A percentile compares a stretch with the other conserved stretches of the same genome.
phyloP scores from a whole-genome alignment of 2,329 filamentous ascomycete species.

The Calonectria multiphialidica region DNA sequence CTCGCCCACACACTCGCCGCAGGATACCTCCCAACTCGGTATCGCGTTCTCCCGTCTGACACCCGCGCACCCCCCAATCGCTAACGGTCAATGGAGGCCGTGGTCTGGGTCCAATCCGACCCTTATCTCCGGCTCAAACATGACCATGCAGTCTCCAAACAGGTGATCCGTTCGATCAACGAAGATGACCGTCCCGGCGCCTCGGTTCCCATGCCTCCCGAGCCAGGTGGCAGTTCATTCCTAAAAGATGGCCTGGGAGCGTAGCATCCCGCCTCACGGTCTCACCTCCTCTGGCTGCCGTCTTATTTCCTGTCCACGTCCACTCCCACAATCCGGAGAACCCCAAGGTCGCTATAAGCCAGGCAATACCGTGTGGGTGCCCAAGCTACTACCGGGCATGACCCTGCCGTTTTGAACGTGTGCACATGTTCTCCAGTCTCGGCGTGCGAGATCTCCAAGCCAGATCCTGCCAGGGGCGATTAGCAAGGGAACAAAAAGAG shows the following conservation, averaged over 20 bases:
- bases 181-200: neutral
- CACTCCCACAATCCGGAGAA: constrained; percentile 76
- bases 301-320: constrained; percentile 58
- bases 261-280: neutral
- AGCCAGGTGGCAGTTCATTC: neutral
- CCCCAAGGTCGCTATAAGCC: constrained; percentile 78
- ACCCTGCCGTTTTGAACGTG: constrained; percentile 75
- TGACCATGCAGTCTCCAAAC: neutral
- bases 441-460: constrained; percentile 77
- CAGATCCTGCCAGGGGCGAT: constrained; percentile 58
- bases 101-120: constrained; percentile 6
- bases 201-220: neutral
- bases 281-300: neutral
- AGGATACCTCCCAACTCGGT: constrained; percentile 24
- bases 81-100: constrained; percentile 8
- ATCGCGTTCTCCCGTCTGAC: constrained; percentile 42
- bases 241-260: neutral
- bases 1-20: constrained; percentile 6
- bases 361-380: constrained; percentile 80
- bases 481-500: neutral
- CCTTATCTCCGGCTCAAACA: neutral
- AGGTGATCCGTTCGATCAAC: constrained; percentile 1
- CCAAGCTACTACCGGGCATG: constrained; percentile 79
- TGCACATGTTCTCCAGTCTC: constrained; percentile 81
- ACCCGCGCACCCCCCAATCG: constrained; percentile 5